Evolutionary conservation across 2,329 filamentous ascomycete genomes (phyloP).

Genomic region (Verticillium tricorpus): DNA sequence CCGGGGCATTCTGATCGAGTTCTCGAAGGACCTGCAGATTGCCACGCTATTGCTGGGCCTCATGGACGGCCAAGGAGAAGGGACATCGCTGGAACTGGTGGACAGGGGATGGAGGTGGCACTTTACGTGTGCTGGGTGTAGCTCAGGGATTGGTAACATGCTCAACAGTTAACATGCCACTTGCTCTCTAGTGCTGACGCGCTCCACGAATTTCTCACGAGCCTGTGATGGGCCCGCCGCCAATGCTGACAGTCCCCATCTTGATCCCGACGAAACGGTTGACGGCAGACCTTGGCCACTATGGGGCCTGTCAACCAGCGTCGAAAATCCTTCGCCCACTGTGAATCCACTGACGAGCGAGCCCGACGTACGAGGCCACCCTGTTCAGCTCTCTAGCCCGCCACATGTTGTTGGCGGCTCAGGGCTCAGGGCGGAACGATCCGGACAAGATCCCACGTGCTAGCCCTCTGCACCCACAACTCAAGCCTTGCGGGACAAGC

Average conservation of each 20-base stretch:
- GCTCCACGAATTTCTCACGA: background rate
- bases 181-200: background rate
- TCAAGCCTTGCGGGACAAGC: background rate
- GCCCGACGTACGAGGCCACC: background rate
- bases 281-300: background rate
- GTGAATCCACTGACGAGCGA: background rate
- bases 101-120: conserved; percentile 6
- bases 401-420: background rate
- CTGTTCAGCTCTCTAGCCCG: background rate
- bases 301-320: background rate
- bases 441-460: background rate
- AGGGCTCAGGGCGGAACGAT: background rate
- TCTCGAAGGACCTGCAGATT: background rate
- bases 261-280: background rate
- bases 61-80: background rate
- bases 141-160: conserved; percentile 1
- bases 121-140: conserved; percentile 2
- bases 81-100: background rate
- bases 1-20: background rate
- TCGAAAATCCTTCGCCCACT: background rate
- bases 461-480: background rate
- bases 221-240: background rate
- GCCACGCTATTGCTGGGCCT: conserved; percentile 1
- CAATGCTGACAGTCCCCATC: background rate
- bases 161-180: background rate